These are phyloP conservation scores for Catunica adiposa DNA, from an alignment of 2,329 filamentous ascomycete species.

Conservation along the genomic window DNA sequence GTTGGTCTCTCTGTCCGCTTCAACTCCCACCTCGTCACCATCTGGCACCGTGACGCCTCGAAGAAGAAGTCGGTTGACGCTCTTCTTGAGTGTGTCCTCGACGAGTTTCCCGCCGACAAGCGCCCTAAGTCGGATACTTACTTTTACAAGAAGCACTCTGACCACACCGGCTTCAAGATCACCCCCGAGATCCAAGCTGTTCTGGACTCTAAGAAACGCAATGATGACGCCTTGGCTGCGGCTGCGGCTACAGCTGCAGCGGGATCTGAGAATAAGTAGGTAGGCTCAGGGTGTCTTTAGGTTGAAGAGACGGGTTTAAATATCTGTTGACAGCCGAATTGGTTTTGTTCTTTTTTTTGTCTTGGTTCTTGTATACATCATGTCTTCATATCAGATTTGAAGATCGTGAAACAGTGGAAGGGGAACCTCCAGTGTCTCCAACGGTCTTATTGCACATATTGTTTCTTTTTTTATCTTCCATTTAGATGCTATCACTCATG, in stretches of 20 bases:
- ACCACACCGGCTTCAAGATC: conserved; percentile 67
- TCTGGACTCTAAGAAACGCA: conserved; percentile 36
- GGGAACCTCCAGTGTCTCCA: not conserved
- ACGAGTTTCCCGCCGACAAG: conserved; percentile 56
- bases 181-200: conserved; percentile 42
- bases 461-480: not conserved
- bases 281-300: not conserved
- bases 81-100: conserved; percentile 55
- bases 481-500: not conserved
- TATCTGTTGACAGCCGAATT: not conserved
- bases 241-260: conserved; percentile 16
- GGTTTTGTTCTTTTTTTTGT: not conserved
- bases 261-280: not conserved
- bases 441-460: not conserved
- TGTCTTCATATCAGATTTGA: not conserved
- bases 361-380: not conserved
- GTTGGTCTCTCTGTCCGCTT: conserved; percentile 77
- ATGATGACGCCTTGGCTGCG: conserved; percentile 18
- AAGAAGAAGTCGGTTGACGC: conserved; percentile 64
- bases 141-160: conserved; percentile 78
- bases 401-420: not conserved
- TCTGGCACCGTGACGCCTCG: conserved; percentile 83
- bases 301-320: not conserved
- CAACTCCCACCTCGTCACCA: conserved; percentile 72
- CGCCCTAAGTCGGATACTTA: conserved; percentile 55